Conservation (phyloP, 768 basidiomycete species). For the Hygrocybe coccinea region DNA sequence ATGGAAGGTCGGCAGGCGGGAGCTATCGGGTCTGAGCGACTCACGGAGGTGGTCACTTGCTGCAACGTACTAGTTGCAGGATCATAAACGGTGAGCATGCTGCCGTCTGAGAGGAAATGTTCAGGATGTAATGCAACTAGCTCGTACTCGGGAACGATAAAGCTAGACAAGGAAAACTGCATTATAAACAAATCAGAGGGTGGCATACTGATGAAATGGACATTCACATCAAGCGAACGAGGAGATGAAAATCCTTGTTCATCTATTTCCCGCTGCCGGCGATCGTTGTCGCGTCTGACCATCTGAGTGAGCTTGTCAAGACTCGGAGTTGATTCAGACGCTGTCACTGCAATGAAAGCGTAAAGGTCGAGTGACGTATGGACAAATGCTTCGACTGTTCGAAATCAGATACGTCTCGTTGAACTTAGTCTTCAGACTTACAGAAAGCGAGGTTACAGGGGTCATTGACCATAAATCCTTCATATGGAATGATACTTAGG, state of each 20-base stretch:
- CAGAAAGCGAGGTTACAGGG: slow-evolving; percentile 2
- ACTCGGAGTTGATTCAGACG: slow-evolving; percentile 6
- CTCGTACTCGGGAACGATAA: not conserved
- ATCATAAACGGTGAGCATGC: not conserved
- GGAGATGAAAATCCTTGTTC: not conserved
- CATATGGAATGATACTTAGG: slow-evolving; percentile 3
- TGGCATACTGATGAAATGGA: not conserved
- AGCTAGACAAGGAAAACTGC: not conserved
- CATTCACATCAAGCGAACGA: slow-evolving; percentile 2
- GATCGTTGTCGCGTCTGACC: slow-evolving; percentile 2
- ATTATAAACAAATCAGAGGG: not conserved
- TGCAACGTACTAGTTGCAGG: not conserved
- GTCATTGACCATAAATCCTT: not conserved
- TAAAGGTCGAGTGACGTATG: slow-evolving; percentile 4
- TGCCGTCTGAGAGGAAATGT: not conserved
- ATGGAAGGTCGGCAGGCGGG: slow-evolving; percentile 5
- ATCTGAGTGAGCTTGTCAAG: slow-evolving; percentile 1
- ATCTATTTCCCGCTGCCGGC: slow-evolving; percentile 6
- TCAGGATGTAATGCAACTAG: slow-evolving; percentile 4
- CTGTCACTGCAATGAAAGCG: slow-evolving; percentile 5
- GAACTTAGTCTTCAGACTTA: slow-evolving; percentile 2
- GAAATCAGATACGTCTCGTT: slow-evolving; percentile 4
- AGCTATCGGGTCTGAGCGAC: slow-evolving; percentile 4
- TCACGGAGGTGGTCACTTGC: slow-evolving; percentile 3
- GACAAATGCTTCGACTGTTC: slow-evolving; percentile 7